Evolutionary conservation across 352 stramenopile genomes (phyloP), one percentile per base, ranked within the genome.

Genomic region (Phytophthora rubi): DNA sequence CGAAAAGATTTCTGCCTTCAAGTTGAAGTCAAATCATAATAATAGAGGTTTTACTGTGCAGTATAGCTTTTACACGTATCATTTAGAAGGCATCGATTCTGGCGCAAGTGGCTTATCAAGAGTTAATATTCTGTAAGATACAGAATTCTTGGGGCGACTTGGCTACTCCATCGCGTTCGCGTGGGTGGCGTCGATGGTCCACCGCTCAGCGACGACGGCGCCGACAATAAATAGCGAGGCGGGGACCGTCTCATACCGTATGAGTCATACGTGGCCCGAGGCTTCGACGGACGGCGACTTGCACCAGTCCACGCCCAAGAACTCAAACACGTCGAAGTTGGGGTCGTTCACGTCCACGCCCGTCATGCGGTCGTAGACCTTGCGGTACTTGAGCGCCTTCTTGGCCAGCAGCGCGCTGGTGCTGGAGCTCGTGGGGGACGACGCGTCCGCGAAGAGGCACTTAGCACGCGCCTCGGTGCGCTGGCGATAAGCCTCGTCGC

Each of bases 311-410:
- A 87, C 69, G 39, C 81, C 81, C 26, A 89, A 61, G 52, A 89
- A 86, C 62, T 81, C 70, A 32, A 75, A 85, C 33, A 79, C 79
- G 68, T 87, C 70, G 59, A 89, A 86, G 26, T 68, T 65, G 6
- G 81, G 81, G 42, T 85, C 73, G n/a, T 72, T 78, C n/a, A 86
- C 71, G 48, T 88, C 65, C 33, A 85, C 73, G 33, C 65, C 61
- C 6, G 56, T 70, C 66, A 86, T 79, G 23, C 80, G 76, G 54
- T 82, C 68, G 39, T 76, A 75, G 5, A 86, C 70, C 32, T 87
- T 87, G 65, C 81, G 81, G 55, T 89, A 86, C 59, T 81, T 79
- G 59, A 89, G 79, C 42, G 79, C 81, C 60, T 86, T 87, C 62
- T 71, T 75, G n/a, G 82, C 79, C 21, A 90, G 65, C 32, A 85